These are phyloP conservation scores for Colletotrichum brevisporum DNA, from an alignment of 2,329 filamentous ascomycete genomes.

Conservation along the genomic window DNA sequence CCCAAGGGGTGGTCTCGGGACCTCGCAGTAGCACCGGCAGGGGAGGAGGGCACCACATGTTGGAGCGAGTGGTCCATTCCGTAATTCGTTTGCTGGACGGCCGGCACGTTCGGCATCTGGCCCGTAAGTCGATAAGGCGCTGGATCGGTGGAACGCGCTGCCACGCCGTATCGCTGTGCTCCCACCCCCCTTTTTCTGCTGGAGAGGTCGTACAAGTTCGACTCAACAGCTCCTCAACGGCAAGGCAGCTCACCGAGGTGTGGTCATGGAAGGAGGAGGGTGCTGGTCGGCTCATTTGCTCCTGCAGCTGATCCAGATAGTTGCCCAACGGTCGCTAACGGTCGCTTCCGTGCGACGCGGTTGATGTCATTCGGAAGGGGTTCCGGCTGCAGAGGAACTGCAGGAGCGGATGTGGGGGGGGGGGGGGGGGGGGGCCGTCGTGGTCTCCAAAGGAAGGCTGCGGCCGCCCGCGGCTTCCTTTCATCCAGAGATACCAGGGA, in stretches of 20 bases:
- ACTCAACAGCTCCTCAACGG: neutral
- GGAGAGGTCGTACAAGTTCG: neutral
- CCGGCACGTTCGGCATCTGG: too few species aligned
- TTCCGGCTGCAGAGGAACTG: too few species aligned
- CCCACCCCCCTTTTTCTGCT: neutral
- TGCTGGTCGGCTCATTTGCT: neutral
- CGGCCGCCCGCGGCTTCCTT: neutral
- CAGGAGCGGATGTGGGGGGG: neutral
- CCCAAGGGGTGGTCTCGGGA: neutral
- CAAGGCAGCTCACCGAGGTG: neutral
- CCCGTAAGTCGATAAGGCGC: neutral
- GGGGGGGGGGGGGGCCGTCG: too few species aligned
- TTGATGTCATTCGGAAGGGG: neutral
- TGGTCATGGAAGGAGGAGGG: too few species aligned
- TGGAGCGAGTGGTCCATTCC: neutral
- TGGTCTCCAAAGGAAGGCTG: neutral
- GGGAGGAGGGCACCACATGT: too few species aligned
- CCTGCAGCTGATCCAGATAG: neutral
- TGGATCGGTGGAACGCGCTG: neutral
- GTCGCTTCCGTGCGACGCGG: neutral
- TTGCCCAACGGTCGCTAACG: neutral
- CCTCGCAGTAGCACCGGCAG: neutral
- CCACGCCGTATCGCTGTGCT: neutral
- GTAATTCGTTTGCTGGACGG: too few species aligned
- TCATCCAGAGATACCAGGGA: too few species aligned